phyloP scores from a whole-genome alignment of 208 protist genomes.

The Herpetomonas samuelpessoai region DNA sequence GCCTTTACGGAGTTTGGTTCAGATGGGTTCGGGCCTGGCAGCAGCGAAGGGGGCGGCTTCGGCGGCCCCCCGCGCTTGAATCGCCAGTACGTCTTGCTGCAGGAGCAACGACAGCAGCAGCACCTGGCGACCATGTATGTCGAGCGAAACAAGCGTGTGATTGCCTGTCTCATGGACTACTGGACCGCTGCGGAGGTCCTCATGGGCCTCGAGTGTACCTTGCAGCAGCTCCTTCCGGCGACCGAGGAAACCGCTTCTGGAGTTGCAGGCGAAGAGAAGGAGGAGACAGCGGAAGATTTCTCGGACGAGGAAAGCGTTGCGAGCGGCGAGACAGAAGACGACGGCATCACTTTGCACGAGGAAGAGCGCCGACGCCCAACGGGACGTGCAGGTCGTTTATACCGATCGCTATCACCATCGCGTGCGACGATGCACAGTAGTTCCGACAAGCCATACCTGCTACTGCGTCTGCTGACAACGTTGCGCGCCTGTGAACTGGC shows the following conservation, averaged over 20 bases:
- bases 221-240: not conserved
- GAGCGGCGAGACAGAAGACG: not conserved
- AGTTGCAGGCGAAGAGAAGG: too few relatives aligned
- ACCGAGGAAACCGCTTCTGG: too few relatives aligned
- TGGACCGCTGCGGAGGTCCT: slow-evolving; percentile 1
- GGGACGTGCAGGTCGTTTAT: too few relatives aligned
- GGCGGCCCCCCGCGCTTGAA: not conserved
- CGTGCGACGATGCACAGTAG: not conserved
- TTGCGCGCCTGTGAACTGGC: slow-evolving; percentile 31
- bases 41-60: too few relatives aligned
- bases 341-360: too few relatives aligned
- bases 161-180: slow-evolving; percentile 7
- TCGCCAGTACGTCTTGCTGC: not conserved
- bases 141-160: not conserved
- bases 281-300: not conserved
- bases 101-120: not conserved
- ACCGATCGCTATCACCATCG: too few relatives aligned
- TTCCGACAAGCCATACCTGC: slow-evolving; percentile 13
- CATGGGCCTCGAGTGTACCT: not conserved
- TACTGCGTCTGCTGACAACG: slow-evolving; percentile 24
- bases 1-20: not conserved
- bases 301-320: not conserved
- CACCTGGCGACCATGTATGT: not conserved
- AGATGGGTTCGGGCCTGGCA: not conserved
- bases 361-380: too few relatives aligned